Percentiles rank a stretch among this genome's conserved stretches.
These are phyloP conservation scores for Hypoxylon subgilvum DNA, from an alignment of 495 filamentous ascomycete genomes.

Conservation along the genomic window DNA sequence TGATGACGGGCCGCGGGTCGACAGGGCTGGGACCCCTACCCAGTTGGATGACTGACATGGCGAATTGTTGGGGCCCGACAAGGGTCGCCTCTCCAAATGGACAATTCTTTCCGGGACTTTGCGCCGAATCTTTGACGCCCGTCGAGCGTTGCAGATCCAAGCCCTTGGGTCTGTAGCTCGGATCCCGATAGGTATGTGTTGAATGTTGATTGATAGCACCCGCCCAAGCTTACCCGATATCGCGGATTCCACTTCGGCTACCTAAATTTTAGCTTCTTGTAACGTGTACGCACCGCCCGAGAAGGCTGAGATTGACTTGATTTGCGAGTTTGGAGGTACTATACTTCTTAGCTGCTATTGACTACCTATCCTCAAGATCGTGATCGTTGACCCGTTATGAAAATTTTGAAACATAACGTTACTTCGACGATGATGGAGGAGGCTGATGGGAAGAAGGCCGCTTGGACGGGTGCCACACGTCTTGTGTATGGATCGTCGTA, in stretches of 20 bases:
- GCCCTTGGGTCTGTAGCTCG: slow-evolving; percentile 28
- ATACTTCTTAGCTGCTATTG: too few species aligned
- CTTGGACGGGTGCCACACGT: slow-evolving; percentile 9
- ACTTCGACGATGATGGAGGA: slow-evolving; percentile 20
- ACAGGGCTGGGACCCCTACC: slow-evolving; percentile 18
- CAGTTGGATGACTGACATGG: slow-evolving; percentile 25
- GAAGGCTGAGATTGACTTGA: background rate
- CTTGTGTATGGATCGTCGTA: slow-evolving; percentile 6
- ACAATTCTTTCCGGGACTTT: slow-evolving; percentile 18
- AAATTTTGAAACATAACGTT: slow-evolving; percentile 27
- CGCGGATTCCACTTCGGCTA: background rate
- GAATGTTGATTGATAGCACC: slow-evolving; percentile 11
- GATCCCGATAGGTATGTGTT: background rate
- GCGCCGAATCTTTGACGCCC: slow-evolving; percentile 7
- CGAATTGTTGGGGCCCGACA: slow-evolving; percentile 10
- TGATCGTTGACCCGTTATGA: too few species aligned
- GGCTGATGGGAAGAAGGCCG: slow-evolving; percentile 2
- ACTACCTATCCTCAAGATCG: too few species aligned
- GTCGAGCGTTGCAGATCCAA: slow-evolving; percentile 32
- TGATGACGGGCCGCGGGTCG: slow-evolving; percentile 13
- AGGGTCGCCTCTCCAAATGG: slow-evolving; percentile 19
- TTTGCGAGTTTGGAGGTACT: too few species aligned
- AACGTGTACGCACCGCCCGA: background rate
- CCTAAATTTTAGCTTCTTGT: background rate
- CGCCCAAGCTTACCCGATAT: slow-evolving; percentile 10